Evolutionary conservation across 805 yeast genomes (phyloP), one percentile per base, ranked within the genome.

Genomic region (Kodamaea lidongshanica): DNA sequence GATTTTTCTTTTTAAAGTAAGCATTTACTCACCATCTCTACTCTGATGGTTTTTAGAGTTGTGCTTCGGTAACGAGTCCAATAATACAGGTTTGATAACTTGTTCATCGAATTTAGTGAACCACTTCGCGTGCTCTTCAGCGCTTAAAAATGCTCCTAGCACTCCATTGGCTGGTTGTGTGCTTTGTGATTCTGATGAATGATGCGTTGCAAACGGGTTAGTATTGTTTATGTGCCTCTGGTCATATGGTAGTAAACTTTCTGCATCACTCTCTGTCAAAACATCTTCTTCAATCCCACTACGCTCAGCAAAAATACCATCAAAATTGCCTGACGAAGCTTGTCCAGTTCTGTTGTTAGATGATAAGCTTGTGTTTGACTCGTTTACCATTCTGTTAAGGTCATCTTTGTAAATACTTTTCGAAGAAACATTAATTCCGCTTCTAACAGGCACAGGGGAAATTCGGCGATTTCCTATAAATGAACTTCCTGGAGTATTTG

Each of bases 101-200:
- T 85, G 85, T 45, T 92, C 96, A 52, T 92, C 99, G 50, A 92
- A 85, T 44, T 76, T 80, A 12, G 85, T 80, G 54, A 92, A 92
- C 97, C 98, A 89, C 50, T 73, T 78, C 7, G 88, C 82, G 38
- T 78, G 83, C 41, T 82, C 88, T 39, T 80, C 89, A 1, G 73
- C 70, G 37, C 65, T 63, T 18, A 70, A 47, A 32, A 65, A 58
- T 3, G 66, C 60, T 5, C 64, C 61, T 23, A 63, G 44, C 2
- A 62, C 55, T 6, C 70, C 68, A 23, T 39, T 38, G n/a, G 38
- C 38, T 11, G 30, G 24, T 24, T 30, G n/a, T 30, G 33, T 11
- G 23, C n/a, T 11, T 30, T 27, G 27, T 20, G 23, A 13, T 6
- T 6, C 12, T 6, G 5, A 22, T 15, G 12, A 12, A 12, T 14